phyloP scores from a whole-genome alignment of 2,329 filamentous ascomycete species.

The Apiospora rasikravindrae region DNA sequence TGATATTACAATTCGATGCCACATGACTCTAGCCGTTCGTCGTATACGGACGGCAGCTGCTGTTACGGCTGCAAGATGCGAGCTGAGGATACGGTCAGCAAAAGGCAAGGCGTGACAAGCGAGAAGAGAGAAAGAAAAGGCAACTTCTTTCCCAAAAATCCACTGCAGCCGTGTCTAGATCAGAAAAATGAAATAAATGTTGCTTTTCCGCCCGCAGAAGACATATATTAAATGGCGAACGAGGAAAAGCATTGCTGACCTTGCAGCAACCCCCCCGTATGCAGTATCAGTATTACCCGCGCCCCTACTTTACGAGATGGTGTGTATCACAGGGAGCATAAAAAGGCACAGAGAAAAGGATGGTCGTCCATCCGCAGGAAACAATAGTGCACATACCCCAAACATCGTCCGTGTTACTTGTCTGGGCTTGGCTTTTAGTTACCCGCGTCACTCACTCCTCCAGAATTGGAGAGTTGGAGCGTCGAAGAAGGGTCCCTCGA shows the following conservation, averaged over 20 bases:
- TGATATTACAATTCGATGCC: neutral
- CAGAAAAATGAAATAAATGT: no score
- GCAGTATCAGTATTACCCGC: neutral
- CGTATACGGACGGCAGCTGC: neutral
- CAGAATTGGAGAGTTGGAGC: no score
- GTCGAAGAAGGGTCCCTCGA: neutral
- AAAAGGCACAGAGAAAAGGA: neutral
- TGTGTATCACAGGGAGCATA: neutral
- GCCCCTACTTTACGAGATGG: neutral
- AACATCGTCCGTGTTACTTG: neutral
- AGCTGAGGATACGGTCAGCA: neutral
- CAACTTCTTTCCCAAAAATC: neutral
- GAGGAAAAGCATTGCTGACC: conserved; percentile 1
- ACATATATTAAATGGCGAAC: neutral
- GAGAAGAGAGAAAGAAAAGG: neutral
- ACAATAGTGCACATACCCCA: neutral
- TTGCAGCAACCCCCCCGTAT: neutral
- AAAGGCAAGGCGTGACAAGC: no score
- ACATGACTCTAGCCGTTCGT: neutral
- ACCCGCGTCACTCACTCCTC: neutral
- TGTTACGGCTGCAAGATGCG: neutral
- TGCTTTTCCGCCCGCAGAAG: neutral
- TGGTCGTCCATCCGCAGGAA: neutral
- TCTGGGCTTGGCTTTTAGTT: neutral
- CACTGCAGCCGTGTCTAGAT: neutral